Evolutionary conservation across 176 grass and related monocot genomes (phyloP), one percentile per base, ranked within the genome.

Genomic region (Elymus sibiricus): DNA sequence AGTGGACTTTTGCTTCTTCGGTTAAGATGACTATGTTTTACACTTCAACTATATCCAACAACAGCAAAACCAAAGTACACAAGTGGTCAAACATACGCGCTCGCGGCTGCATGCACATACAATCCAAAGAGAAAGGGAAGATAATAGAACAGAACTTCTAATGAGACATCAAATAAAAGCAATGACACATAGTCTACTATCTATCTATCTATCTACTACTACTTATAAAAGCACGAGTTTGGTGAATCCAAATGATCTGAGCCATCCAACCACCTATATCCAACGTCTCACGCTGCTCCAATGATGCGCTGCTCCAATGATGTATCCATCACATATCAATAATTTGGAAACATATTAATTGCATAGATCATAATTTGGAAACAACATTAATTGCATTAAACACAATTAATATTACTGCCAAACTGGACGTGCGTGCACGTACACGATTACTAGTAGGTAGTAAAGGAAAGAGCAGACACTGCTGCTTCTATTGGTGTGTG

Each of bases 401-500:
- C 44, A 47, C 44, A 47, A 47, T 47, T 47, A 53, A 53, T 53
- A 53, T 53, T 19, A 53, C 49, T 53, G 49, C 49, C 49, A 19
- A 6, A 53, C 16, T 53, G 49, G 49, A 17, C 49, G 0, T 53
- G 49, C 15, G 16, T 53, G 16, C 49, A 53, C 16, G 6, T 1
- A 53, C 49, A 53, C 49, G 0, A 53, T 51, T 53, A 53, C 49
- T 53, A 53, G 16, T 53, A 38, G 38, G 29, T 35, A 62, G 22
- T 49, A 47, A 13, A 39, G 21, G 1, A 74, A 37, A 81, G 1
- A 25, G 53, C 46, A 51, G 38, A 69, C 76, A 44, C 53, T 71
- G 32, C 35, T 47, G 26, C 83, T 71, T 86, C 70, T 89, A 72
- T 32, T 10, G 29, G 32, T 79, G 31, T 31, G 38, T 80, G 47